Percentiles rank a stretch among this genome's conserved stretches.
phyloP scores from a whole-genome alignment of 2,329 filamentous ascomycete genomes.

The Bipolaris oryzae region DNA sequence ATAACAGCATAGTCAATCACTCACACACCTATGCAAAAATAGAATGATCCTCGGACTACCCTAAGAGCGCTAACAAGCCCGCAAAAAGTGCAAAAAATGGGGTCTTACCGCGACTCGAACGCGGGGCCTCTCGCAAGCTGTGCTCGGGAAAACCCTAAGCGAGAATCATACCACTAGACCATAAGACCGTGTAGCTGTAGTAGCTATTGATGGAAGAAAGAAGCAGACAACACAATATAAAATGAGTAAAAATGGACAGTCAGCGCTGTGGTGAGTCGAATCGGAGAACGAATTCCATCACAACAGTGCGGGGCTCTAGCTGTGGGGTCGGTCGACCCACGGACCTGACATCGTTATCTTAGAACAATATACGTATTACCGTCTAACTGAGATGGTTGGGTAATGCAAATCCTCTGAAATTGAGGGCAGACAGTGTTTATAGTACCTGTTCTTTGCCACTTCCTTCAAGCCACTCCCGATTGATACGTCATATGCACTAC shows the following conservation, averaged over 20 bases:
- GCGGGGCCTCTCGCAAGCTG: constrained; percentile 45
- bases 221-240: rapidly evolving
- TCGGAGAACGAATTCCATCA: background rate
- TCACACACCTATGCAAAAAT: too few species aligned
- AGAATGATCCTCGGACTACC: too few species aligned
- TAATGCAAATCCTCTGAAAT: too few species aligned
- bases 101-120: constrained; percentile 31
- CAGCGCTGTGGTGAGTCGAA: too few species aligned
- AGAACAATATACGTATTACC: background rate
- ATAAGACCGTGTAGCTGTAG: background rate
- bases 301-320: background rate
- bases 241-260: too few species aligned
- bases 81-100: constrained; percentile 6
- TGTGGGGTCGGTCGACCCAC: background rate
- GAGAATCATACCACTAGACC: constrained; percentile 72
- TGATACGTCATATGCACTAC: constrained; percentile 10
- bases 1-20: too few species aligned
- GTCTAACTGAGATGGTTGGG: too few species aligned
- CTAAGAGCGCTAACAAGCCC: too few species aligned
- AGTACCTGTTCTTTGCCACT: background rate
- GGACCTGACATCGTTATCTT: background rate
- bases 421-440: too few species aligned
- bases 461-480: background rate
- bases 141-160: constrained; percentile 61
- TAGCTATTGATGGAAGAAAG: background rate